Evolutionary conservation across 805 yeast species (phyloP).

Genomic region (Helenozyma baotianmanensis): DNA sequence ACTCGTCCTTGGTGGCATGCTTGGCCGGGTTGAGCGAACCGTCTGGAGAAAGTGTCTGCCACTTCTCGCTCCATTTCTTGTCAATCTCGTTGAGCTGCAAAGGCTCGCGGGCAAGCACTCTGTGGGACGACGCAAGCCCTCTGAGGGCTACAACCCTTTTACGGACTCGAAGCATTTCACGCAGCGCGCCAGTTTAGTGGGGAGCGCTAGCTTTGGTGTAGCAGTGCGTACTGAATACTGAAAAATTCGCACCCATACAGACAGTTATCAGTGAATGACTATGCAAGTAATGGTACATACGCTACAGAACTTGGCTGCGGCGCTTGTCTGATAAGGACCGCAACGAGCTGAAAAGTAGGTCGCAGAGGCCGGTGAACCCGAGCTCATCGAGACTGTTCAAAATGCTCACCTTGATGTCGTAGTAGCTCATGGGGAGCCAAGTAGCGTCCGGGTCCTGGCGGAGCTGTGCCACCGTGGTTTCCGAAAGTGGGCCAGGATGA

Average conservation of each 20-base stretch:
- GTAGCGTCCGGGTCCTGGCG: constrained; percentile 19
- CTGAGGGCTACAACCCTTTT: too few relatives aligned
- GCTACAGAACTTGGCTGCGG: neutral
- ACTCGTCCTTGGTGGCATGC: neutral
- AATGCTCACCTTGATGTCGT: constrained; percentile 42
- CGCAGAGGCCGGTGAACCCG: constrained; percentile 48
- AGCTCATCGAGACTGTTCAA: constrained; percentile 36
- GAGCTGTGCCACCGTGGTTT: constrained; percentile 33
- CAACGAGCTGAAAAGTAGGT: constrained; percentile 50
- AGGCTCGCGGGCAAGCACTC: too few relatives aligned
- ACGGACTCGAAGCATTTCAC: too few relatives aligned
- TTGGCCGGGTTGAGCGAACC: constrained; percentile 34
- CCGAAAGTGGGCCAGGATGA: constrained; percentile 53
- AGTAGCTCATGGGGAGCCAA: constrained; percentile 41
- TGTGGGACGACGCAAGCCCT: too few relatives aligned
- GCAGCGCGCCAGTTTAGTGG: too few relatives aligned
- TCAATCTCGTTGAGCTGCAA: constrained; percentile 33
- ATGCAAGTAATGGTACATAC: too few relatives aligned
- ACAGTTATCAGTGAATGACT: too few relatives aligned
- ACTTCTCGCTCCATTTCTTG: constrained; percentile 48
- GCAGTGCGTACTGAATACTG: too few relatives aligned
- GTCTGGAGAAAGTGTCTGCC: constrained; percentile 37
- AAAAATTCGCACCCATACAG: too few relatives aligned
- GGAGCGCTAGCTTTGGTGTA: too few relatives aligned
- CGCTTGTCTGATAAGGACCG: constrained; percentile 34